These are phyloP conservation scores for Canariomyces notabilis DNA, from an alignment of 2,329 filamentous ascomycete species.

Conservation along the genomic window DNA sequence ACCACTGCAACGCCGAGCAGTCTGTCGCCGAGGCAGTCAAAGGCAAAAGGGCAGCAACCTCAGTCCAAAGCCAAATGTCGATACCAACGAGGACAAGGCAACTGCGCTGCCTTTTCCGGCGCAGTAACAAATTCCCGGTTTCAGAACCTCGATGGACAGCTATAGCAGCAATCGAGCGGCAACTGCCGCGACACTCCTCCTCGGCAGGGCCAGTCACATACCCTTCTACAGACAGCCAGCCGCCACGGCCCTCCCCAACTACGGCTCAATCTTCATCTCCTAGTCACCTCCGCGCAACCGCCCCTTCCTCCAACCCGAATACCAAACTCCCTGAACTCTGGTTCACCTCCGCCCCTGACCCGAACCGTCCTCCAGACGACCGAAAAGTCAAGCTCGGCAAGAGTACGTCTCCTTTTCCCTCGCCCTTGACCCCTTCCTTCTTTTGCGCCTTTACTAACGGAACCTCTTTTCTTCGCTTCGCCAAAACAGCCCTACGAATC, in stretches of 20 bases:
- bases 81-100: conserved; percentile 15
- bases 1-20: too few species aligned
- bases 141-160: too few species aligned
- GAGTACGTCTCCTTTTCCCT: conserved; percentile 41
- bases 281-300: conserved; percentile 16
- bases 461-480: background rate
- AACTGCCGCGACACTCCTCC: background rate
- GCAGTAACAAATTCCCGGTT: too few species aligned
- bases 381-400: conserved; percentile 59
- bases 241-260: conserved; percentile 17
- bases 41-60: background rate
- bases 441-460: background rate
- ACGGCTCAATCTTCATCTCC: background rate
- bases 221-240: conserved; percentile 4
- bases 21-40: background rate
- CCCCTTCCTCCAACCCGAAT: background rate
- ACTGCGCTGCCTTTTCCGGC: conserved; percentile 5
- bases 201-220: background rate
- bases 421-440: background rate
- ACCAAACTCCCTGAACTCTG: conserved; percentile 36
- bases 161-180: background rate
- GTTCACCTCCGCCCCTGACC: conserved; percentile 36
- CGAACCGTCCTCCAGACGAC: conserved; percentile 42
- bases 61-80: conserved; percentile 12
- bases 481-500: conserved; percentile 51